A percentile compares a stretch with the other conserved stretches of the same genome.
phyloP scores from a whole-genome alignment of 2,329 filamentous ascomycete genomes.

The Acephala macrosclerotiorum region DNA sequence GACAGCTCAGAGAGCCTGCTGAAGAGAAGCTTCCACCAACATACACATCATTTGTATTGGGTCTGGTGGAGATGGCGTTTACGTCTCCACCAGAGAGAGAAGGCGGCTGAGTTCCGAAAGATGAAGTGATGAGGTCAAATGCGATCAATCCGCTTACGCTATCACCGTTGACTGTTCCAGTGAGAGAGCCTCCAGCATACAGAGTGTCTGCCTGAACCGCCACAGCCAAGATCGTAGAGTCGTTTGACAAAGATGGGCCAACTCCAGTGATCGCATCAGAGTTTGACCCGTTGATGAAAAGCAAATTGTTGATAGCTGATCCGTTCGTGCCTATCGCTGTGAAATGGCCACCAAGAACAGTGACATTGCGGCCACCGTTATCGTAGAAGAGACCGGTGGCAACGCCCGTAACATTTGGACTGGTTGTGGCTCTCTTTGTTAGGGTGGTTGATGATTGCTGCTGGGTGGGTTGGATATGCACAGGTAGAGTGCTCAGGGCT shows the following conservation, averaged over 20 bases:
- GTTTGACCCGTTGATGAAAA: conserved; percentile 81
- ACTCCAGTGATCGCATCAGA: conserved; percentile 74
- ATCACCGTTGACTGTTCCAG: conserved; percentile 70
- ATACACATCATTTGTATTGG: conserved; percentile 76
- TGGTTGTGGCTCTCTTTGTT: conserved; percentile 54
- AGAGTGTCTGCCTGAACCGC: conserved; percentile 71
- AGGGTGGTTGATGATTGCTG: conserved; percentile 47
- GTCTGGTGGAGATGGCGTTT: conserved; percentile 76
- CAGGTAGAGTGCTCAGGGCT: conserved; percentile 60
- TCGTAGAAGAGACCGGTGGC: conserved; percentile 81
- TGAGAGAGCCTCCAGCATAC: conserved; percentile 83
- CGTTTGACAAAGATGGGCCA: conserved; percentile 67
- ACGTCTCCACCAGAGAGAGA: conserved; percentile 77
- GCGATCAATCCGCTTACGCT: conserved; percentile 77
- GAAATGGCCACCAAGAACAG: conserved; percentile 89
- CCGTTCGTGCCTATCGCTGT: conserved; percentile 72
- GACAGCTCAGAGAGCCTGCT: conserved; percentile 84
- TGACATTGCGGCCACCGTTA: conserved; percentile 75
- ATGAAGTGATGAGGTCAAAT: conserved; percentile 74
- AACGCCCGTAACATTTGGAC: conserved; percentile 68
- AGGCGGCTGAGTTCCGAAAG: conserved; percentile 76
- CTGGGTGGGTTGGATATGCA: conserved; percentile 58
- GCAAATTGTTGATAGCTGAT: conserved; percentile 77
- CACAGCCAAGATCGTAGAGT: conserved; percentile 79
- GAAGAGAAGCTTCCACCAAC: conserved; percentile 86